phyloP scores from a whole-genome alignment of 2,329 filamentous ascomycete genomes.

The Aspergillus sp. region DNA sequence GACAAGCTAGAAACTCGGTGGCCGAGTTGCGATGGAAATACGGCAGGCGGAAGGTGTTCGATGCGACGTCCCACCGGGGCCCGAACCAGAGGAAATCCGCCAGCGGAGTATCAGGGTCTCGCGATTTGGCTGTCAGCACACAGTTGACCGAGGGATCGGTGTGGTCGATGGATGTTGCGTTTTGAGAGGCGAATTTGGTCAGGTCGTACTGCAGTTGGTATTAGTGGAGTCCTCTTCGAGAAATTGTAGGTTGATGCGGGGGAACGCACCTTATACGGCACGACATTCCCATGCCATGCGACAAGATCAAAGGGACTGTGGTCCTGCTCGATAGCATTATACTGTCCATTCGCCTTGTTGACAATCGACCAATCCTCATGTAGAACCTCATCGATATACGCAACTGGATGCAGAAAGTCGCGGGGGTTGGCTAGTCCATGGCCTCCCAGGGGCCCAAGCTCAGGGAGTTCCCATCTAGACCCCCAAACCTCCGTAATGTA shows the following conservation, averaged over 20 bases:
- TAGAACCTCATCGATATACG: constrained; percentile 53
- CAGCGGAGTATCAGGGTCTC: constrained; percentile 59
- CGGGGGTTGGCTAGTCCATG: constrained; percentile 62
- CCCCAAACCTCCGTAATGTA: constrained; percentile 65
- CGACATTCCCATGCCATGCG: constrained; percentile 65
- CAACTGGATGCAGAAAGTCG: constrained; percentile 62
- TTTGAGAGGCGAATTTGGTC: constrained; percentile 57
- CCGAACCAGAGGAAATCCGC: constrained; percentile 73
- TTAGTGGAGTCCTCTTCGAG: background rate
- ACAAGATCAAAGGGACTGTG: constrained; percentile 67
- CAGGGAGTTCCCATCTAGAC: constrained; percentile 59
- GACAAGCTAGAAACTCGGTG: constrained; percentile 52
- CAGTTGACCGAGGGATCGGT: constrained; percentile 66
- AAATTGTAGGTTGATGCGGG: background rate
- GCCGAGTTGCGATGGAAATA: constrained; percentile 71
- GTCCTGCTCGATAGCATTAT: constrained; percentile 56
- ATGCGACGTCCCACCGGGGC: constrained; percentile 66
- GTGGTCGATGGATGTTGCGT: constrained; percentile 60
- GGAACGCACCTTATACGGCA: constrained; percentile 49
- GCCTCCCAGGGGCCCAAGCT: constrained; percentile 62
- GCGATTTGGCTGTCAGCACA: constrained; percentile 46
- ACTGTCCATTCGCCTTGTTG: constrained; percentile 57
- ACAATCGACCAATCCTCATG: constrained; percentile 53
- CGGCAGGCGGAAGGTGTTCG: constrained; percentile 68
- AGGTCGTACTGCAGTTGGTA: constrained; percentile 48